Conservation (phyloP, 148 eudicot species). For the Silene conica region DNA sequence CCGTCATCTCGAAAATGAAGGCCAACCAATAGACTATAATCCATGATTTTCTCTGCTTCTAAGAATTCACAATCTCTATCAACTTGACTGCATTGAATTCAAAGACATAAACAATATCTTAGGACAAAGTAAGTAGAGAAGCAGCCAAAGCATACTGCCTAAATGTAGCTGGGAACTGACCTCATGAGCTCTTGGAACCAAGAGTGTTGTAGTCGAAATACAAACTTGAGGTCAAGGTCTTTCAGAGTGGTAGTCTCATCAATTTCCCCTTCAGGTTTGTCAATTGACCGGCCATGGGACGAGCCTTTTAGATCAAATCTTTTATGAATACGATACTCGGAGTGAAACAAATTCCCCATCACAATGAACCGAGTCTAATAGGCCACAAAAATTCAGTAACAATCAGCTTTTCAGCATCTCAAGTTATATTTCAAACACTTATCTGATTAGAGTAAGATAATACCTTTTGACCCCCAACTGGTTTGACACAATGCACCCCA, state of each 20-base stretch:
- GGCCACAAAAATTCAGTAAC: constrained; percentile 5
- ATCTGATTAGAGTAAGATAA: neutral
- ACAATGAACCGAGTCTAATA: constrained; percentile 84
- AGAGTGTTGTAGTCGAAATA: constrained; percentile 67
- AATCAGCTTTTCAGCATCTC: constrained; percentile 15
- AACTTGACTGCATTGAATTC: constrained; percentile 34
- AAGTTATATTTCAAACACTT: neutral
- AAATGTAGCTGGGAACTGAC: constrained; percentile 37
- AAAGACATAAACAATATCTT: neutral
- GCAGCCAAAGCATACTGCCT: neutral
- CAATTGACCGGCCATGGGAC: constrained; percentile 80
- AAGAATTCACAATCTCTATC: constrained; percentile 46
- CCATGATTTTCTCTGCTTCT: constrained; percentile 47
- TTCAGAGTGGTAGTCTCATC: constrained; percentile 95
- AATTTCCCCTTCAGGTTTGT: constrained; percentile 82
- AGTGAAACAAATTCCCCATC: constrained; percentile 93
- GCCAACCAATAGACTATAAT: constrained; percentile 45
- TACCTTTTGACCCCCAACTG: constrained; percentile 55
- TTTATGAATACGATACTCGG: constrained; percentile 83
- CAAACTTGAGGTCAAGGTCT: constrained; percentile 89
- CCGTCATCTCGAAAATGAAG: constrained; percentile 41
- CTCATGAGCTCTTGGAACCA: constrained; percentile 91
- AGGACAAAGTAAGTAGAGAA: neutral
- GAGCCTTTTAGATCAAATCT: constrained; percentile 95
- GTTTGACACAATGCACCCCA: constrained; percentile 76